Percentiles rank a stretch among this genome's conserved stretches.
These are phyloP conservation scores for Pueraria montana DNA, from an alignment of 306 rosid species.

Conservation along the genomic window DNA sequence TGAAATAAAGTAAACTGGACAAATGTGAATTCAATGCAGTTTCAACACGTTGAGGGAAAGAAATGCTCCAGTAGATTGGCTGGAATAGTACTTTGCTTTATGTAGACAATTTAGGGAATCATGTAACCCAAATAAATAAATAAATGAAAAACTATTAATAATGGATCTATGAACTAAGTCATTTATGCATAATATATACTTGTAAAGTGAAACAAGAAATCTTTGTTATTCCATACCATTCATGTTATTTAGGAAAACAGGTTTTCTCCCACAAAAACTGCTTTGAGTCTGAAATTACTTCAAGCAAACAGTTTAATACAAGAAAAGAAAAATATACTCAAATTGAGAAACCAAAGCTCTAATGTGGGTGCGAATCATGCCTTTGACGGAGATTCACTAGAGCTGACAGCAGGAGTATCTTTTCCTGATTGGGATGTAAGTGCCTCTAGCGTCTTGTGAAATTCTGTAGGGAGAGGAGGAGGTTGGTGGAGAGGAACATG, in stretches of 20 bases:
- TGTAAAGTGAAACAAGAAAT: slow-evolving; percentile 30
- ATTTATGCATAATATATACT: not conserved
- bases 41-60: not conserved
- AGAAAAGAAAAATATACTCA: slow-evolving; percentile 29
- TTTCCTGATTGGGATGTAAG: slow-evolving; percentile 46
- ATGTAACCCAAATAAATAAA: not conserved
- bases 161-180: not conserved
- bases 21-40: not conserved
- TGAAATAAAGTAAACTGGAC: not conserved
- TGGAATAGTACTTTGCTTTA: not conserved
- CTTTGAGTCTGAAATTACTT: slow-evolving; percentile 33
- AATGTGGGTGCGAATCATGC: slow-evolving; percentile 47
- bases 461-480: slow-evolving; percentile 83
- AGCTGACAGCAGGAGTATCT: slow-evolving; percentile 48
- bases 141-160: not conserved
- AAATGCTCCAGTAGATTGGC: not conserved
- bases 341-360: slow-evolving; percentile 49
- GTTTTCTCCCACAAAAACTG: slow-evolving; percentile 21
- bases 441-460: slow-evolving; percentile 68
- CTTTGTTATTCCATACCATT: slow-evolving; percentile 37
- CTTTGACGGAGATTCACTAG: slow-evolving; percentile 62
- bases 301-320: slow-evolving; percentile 32
- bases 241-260: slow-evolving; percentile 37
- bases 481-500: slow-evolving; percentile 89
- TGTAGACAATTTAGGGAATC: not conserved